Base-by-base conservation (phyloP, 768 basidiomycete species). In the Pholiota microspora region DNA sequence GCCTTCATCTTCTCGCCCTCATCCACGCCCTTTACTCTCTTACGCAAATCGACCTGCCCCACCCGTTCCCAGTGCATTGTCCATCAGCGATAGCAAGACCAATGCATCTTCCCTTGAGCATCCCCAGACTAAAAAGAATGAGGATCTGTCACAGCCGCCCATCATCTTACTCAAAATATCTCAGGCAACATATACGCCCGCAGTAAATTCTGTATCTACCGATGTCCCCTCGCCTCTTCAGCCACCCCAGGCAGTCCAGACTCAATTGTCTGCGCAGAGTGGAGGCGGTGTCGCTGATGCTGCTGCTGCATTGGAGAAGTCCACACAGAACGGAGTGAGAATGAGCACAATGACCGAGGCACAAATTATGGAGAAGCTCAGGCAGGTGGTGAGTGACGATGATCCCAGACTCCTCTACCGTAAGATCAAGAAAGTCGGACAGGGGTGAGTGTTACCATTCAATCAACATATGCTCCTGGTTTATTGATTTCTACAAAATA, bases 341-440 rank as follows among this genome's bases (percentile, higher is more conserved):
- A 96, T 98, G 62, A 94, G 92, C 60, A 91, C 94, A 32, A 92
- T 99, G 92, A 90, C 89, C 46, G 96, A 99, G 72, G 89, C 88
- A 46, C 96, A 99, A 75, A 95, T 98, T 63, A 97, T 98, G 95
- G 92, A 95, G 68, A 97, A 96, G 73, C 76, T 99, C 60, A 78
- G 93, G 60, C 84, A 85, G 59, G 94, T 98, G 0, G 95, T 98
- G 45, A 84, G 80, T 36, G 75, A 82, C 38, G 87, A 92, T 18
- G 96, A 98, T 68, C 96, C 96, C 21, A 94, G 90, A 72, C 64
- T 78, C 60, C 67, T 96, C 16, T 99, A 98, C 71, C 90, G 88
- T 63, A 98, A 97, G 79, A 97, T 98, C 71, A 94, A 92, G 78
- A 99, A 98, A 76, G 93, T 99, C 57, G 96, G 96, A 29, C 96